These are phyloP conservation scores for Boletus patriciae DNA, from an alignment of 768 basidiomycete genomes.

Conservation along the genomic window DNA sequence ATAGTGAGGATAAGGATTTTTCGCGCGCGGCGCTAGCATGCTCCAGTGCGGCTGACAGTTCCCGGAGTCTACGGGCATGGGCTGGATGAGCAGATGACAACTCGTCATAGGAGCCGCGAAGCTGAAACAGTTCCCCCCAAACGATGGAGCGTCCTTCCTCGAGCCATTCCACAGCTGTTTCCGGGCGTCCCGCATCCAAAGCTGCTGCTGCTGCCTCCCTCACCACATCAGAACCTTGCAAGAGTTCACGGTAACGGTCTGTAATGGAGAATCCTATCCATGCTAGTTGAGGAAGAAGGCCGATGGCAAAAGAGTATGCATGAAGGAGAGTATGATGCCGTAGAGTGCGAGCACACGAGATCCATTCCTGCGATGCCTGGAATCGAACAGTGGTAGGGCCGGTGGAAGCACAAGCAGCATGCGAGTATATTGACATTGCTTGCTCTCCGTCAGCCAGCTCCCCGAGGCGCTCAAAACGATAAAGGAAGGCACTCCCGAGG, in stretches of 20 bases:
- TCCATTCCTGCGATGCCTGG: constrained; percentile 7
- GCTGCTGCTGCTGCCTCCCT: constrained; percentile 26
- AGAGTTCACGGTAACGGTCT: constrained; percentile 17
- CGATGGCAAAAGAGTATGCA: constrained; percentile 18
- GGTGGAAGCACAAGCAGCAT: neutral
- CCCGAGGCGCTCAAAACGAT: neutral
- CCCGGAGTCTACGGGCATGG: neutral
- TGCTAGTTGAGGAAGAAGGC: constrained; percentile 19
- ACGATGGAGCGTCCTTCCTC: constrained; percentile 13
- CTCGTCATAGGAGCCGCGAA: constrained; percentile 7
- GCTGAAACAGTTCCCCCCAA: constrained; percentile 15
- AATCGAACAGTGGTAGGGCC: constrained; percentile 1
- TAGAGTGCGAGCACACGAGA: constrained; percentile 1
- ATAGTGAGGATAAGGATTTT: neutral
- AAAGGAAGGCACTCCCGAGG: neutral
- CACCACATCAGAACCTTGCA: constrained; percentile 13
- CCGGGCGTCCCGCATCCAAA: constrained; percentile 4
- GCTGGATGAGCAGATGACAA: neutral
- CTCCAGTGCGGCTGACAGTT: neutral
- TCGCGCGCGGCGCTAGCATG: neutral
- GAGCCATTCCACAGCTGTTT: constrained; percentile 12
- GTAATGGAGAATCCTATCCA: constrained; percentile 17
- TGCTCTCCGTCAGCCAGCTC: neutral
- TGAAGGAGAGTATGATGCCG: constrained; percentile 14
- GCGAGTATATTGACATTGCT: neutral